phyloP scores from a whole-genome alignment of 306 rosid genomes.

The Vigna reflexopilosa region DNA sequence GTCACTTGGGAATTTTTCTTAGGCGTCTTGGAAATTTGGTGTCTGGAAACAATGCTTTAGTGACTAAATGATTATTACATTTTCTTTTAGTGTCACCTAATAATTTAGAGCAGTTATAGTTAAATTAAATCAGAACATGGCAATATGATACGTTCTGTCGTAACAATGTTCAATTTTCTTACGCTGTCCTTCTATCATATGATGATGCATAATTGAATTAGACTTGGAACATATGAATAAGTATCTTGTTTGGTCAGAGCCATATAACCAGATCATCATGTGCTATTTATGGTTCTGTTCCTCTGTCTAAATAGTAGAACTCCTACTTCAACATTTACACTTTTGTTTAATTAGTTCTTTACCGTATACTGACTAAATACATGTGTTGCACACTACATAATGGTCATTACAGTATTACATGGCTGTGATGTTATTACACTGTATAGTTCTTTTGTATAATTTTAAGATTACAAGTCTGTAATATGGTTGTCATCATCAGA shows the following conservation, averaged over 20 bases:
- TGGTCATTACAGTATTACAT: conserved; percentile 8
- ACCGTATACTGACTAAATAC: not conserved
- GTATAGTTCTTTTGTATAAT: not conserved
- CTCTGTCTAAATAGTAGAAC: not conserved
- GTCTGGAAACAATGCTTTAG: not conserved
- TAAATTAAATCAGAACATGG: not conserved
- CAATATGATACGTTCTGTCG: not conserved
- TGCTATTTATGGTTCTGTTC: not conserved
- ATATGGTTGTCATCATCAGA: conserved; percentile 54
- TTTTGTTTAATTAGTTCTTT: not conserved
- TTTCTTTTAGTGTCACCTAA: not conserved
- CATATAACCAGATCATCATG: not conserved
- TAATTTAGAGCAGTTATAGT: not conserved
- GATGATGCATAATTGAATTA: no score
- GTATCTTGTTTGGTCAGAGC: not conserved
- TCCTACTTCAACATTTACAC: not conserved
- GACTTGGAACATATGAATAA: no score
- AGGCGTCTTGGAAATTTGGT: not conserved
- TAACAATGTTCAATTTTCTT: no score
- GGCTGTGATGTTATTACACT: conserved; percentile 10
- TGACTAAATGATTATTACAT: not conserved
- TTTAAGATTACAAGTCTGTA: not conserved
- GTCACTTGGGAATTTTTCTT: not conserved
- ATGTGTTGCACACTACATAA: not conserved
- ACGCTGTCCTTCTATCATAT: no score